A percentile compares a stretch with the other conserved stretches of the same genome.
Conservation (phyloP, 495 filamentous ascomycete genomes). For the Aspergillus panamensis region DNA sequence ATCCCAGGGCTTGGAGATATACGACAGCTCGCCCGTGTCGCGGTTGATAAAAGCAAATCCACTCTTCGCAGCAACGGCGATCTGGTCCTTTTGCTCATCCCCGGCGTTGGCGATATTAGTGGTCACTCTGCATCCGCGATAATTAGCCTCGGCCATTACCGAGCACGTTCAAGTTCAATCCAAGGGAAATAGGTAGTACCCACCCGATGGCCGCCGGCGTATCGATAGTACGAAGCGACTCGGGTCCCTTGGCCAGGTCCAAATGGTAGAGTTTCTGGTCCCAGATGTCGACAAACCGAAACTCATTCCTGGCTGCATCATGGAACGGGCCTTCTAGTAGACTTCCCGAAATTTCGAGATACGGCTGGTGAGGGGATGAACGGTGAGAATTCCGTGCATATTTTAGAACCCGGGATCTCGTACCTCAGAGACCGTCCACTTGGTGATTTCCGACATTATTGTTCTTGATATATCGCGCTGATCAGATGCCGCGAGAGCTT, state of each 20-base stretch:
- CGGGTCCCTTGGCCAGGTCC: conserved; percentile 60
- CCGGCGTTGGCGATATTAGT: conserved; percentile 69
- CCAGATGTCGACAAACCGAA: conserved; percentile 90
- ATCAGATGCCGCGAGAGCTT: background rate
- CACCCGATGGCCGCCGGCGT: conserved; percentile 64
- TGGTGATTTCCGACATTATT: conserved; percentile 37
- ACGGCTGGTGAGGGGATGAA: conserved; percentile 53
- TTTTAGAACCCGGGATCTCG: conserved; percentile 9
- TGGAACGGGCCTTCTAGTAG: conserved; percentile 84
- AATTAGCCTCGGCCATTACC: conserved; percentile 8
- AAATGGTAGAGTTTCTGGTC: conserved; percentile 71
- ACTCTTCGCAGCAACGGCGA: conserved; percentile 76
- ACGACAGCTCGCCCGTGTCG: conserved; percentile 57
- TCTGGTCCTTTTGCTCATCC: conserved; percentile 55
- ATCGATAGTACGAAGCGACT: conserved; percentile 61
- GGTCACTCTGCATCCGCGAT: conserved; percentile 55
- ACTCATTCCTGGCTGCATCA: conserved; percentile 61
- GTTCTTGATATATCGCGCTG: background rate
- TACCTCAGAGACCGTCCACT: conserved; percentile 46
- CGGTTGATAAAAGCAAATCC: conserved; percentile 74
- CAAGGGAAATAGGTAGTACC: conserved; percentile 1
- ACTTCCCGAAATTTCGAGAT: conserved; percentile 65
- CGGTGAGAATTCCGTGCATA: conserved; percentile 7
- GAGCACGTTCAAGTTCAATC: background rate
- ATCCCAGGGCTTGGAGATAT: conserved; percentile 58